phyloP scores from a whole-genome alignment of 805 yeast genomes.

The Sugiyamaella smithiae region DNA sequence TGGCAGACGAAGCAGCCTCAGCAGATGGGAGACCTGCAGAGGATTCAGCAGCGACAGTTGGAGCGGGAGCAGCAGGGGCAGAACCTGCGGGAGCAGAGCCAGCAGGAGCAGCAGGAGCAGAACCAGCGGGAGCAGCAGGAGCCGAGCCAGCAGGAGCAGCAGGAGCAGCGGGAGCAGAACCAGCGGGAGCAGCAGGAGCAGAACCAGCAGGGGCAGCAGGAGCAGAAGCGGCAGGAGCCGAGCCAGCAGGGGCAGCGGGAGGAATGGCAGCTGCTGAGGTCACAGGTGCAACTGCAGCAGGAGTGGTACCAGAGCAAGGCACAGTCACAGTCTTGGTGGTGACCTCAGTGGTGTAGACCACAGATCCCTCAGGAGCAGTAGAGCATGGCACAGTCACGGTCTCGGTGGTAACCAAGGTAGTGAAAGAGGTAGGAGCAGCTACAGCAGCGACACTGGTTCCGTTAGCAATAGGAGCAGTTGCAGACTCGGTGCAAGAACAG shows the following conservation, averaged over 20 bases:
- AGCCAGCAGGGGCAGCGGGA: neutral
- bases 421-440: neutral
- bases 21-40: neutral
- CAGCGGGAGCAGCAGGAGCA: neutral
- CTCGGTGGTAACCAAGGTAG: conserved; percentile 1
- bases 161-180: neutral
- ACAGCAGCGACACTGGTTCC: neutral
- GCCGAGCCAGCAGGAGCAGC: neutral
- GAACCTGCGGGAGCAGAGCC: neutral
- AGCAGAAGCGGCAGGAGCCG: conserved; percentile 1
- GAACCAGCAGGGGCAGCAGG: neutral
- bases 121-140: neutral
- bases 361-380: conserved; percentile 1
- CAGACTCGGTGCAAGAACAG: conserved; percentile 7
- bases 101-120: neutral
- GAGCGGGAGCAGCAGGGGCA: neutral
- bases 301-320: conserved; percentile 2
- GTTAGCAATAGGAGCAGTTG: neutral
- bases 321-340: neutral
- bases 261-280: neutral
- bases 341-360: neutral
- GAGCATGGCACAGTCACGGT: neutral
- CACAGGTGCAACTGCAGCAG: neutral
- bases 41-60: neutral
- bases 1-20: neutral